Base-by-base conservation (phyloP, 306 rosid genomes). In the Senna siamea region DNA sequence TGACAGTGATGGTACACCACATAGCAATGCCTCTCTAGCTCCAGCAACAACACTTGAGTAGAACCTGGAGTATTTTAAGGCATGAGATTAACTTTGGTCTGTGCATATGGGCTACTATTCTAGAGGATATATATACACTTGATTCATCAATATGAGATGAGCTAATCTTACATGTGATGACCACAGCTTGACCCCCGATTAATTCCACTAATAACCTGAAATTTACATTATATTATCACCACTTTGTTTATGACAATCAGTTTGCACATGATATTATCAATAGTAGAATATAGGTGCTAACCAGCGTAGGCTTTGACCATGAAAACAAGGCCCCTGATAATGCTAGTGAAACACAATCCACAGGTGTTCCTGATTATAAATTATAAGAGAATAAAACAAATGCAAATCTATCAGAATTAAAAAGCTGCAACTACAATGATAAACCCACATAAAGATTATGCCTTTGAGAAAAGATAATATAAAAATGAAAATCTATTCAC, bases 121-220 rank as follows among this genome's bases (percentile, higher is more conserved):
- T 26, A 13, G 41, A 53, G 14, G 18, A 66, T 19, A 70, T 12
- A 38, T 28, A 67, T 37, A 52, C 55, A 41, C 23, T 11, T 13
- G 11, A 11, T 40, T 11, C 46, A 41, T 37, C 48, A 62, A 37
- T 18, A 62, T 4, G 30, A 10, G 52, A 40, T 23, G 15, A 63
- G 52, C 38, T 63, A 63, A 89, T 87, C 97, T 82, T 84, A 94
- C 99, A 78, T 81, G 57, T 88, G 95, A 81, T 89, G 90, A 46
- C 99, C 99, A 64, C 89, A 94, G 85, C 85, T 91, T 50, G 96
- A 88, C 72, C 99, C 99, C 62, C 85, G 87, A 73, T 88, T 94
- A 87, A 94, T 91, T 69, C 99, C 99, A 81, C 97, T 91, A 69
- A 94, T 85, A 65, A 94, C 97, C 99, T 94, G 87, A 85, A 84